These are phyloP conservation scores for Xylaria scruposa DNA, from an alignment of 495 filamentous ascomycete species.

Conservation along the genomic window DNA sequence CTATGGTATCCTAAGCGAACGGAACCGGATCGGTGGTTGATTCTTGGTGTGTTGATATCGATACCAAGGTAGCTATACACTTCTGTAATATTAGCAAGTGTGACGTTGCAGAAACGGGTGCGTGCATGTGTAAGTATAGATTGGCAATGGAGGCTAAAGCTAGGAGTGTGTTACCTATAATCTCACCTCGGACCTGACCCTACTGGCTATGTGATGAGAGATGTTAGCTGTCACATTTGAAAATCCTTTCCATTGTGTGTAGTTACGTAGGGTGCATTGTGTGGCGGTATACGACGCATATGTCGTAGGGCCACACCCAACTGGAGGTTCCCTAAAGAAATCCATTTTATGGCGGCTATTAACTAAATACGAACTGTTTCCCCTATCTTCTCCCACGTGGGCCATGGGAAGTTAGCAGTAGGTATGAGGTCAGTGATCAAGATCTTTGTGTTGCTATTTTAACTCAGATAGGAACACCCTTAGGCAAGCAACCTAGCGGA, in stretches of 20 bases:
- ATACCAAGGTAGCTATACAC: not conserved
- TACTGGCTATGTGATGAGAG: not conserved
- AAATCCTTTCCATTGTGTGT: not conserved
- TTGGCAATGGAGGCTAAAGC: not conserved
- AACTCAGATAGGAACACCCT: not conserved
- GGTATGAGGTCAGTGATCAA: no score
- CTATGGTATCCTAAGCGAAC: not conserved
- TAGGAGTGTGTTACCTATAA: not conserved
- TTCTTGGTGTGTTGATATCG: not conserved
- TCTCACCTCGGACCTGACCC: not conserved
- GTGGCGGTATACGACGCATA: not conserved
- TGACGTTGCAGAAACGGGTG: not conserved
- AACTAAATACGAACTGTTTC: not conserved
- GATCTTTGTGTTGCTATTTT: not conserved
- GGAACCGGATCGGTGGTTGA: not conserved
- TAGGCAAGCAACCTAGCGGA: not conserved
- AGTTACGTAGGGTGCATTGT: conserved; percentile 21
- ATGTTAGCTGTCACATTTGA: not conserved
- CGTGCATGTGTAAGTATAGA: not conserved
- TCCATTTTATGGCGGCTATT: not conserved
- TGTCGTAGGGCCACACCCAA: not conserved
- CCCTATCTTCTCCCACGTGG: not conserved
- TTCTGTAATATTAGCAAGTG: not conserved
- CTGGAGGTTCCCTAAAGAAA: not conserved
- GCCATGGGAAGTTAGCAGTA: no score